These are phyloP conservation scores for Theileria sp. DNA, from an alignment of 169 alveolate species.

Conservation along the genomic window DNA sequence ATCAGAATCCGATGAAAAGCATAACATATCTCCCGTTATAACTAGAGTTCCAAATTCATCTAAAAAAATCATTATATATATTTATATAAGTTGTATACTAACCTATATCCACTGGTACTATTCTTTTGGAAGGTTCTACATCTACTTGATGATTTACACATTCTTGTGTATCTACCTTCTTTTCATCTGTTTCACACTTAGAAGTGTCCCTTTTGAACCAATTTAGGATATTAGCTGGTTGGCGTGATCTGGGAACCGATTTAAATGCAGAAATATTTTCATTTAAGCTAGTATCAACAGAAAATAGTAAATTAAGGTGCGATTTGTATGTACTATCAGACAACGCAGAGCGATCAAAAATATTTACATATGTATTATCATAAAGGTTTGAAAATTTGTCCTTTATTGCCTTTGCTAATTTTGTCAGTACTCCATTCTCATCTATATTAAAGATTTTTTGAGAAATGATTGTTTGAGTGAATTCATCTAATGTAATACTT, in stretches of 20 bases:
- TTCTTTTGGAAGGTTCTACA: not conserved
- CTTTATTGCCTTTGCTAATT: slow-evolving; percentile 28
- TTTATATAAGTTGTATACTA: not conserved
- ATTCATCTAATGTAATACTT: slow-evolving; percentile 32
- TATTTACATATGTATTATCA: slow-evolving; percentile 2
- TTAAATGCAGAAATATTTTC: not conserved
- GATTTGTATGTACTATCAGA: slow-evolving; percentile 25
- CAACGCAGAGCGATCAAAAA: slow-evolving; percentile 18
- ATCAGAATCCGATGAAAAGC: slow-evolving; percentile 17
- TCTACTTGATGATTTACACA: not conserved
- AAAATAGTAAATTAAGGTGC: not conserved
- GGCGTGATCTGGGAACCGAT: slow-evolving; percentile 9
- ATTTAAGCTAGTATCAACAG: not conserved
- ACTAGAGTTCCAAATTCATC: slow-evolving; percentile 20
- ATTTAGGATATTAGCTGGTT: slow-evolving; percentile 23
- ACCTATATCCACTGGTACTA: slow-evolving; percentile 16
- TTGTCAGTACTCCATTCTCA: slow-evolving; percentile 27
- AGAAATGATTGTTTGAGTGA: slow-evolving; percentile 34
- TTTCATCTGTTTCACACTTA: slow-evolving; percentile 5
- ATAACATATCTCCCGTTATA: slow-evolving; percentile 8
- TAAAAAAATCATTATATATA: slow-evolving; percentile 1
- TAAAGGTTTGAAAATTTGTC: slow-evolving; percentile 5
- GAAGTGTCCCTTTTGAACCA: slow-evolving; percentile 54
- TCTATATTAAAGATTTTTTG: slow-evolving; percentile 39
- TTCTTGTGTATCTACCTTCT: not conserved